A percentile compares a stretch with the other conserved stretches of the same genome.
These are phyloP conservation scores for Rhizopogon roseolus DNA, from an alignment of 768 basidiomycete species.

Conservation along the genomic window DNA sequence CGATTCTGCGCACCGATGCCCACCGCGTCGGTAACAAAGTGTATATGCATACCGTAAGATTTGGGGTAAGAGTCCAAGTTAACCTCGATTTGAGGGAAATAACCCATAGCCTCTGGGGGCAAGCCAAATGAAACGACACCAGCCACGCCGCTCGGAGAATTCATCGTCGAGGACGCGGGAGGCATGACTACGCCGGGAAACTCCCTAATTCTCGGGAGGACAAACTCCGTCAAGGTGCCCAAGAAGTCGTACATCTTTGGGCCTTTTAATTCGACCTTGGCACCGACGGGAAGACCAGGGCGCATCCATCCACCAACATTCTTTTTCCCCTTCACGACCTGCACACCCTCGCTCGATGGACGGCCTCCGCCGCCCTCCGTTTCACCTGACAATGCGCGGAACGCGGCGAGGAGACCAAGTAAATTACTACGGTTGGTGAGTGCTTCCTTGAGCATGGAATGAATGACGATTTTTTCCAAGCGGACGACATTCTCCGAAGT, in stretches of 20 bases:
- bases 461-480: constrained; percentile 82
- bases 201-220: constrained; percentile 90
- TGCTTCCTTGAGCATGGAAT: constrained; percentile 82
- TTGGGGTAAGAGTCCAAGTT: constrained; percentile 88
- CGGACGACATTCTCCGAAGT: constrained; percentile 63
- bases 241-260: constrained; percentile 95
- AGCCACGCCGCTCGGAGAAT: constrained; percentile 71
- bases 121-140: constrained; percentile 92
- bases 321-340: constrained; percentile 68
- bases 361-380: constrained; percentile 68
- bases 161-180: constrained; percentile 60
- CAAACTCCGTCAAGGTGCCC: constrained; percentile 84
- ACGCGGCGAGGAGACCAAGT: constrained; percentile 80
- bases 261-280: constrained; percentile 86
- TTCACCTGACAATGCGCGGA: constrained; percentile 86
- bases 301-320: constrained; percentile 80
- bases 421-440: constrained; percentile 66
- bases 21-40: constrained; percentile 84
- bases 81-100: constrained; percentile 96
- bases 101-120: constrained; percentile 73
- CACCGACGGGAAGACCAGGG: constrained; percentile 76
- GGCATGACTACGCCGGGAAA: constrained; percentile 82
- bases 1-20: constrained; percentile 89
- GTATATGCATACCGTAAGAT: constrained; percentile 87
- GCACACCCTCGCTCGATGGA: constrained; percentile 67